These are phyloP conservation scores for Pichia sp. DNA, from an alignment of 1,139 yeast genomes.

Conservation along the genomic window DNA sequence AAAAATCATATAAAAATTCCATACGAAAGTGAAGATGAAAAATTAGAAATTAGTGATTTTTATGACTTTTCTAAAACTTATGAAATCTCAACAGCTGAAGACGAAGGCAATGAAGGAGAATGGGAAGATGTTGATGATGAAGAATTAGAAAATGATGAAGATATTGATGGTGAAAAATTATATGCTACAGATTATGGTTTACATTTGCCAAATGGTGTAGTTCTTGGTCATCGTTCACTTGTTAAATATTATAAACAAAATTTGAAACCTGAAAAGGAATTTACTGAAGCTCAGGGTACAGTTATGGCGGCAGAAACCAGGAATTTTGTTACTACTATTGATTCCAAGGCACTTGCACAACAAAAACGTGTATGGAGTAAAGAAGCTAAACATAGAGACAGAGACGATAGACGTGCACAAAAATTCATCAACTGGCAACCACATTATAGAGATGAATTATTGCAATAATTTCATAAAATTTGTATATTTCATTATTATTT, in stretches of 20 bases:
- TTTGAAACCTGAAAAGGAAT: slow-evolving; percentile 64
- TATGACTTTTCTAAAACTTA: slow-evolving; percentile 76
- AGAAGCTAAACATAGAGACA: slow-evolving; percentile 60
- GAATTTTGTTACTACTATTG: slow-evolving; percentile 52
- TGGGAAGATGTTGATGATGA: slow-evolving; percentile 35
- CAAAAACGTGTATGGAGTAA: slow-evolving; percentile 77
- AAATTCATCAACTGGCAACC: slow-evolving; percentile 84
- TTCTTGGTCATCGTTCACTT: slow-evolving; percentile 85
- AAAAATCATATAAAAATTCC: slow-evolving; percentile 89
- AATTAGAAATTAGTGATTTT: slow-evolving; percentile 70
- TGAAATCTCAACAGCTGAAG: slow-evolving; percentile 36
- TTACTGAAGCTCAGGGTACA: slow-evolving; percentile 89
- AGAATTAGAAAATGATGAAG: slow-evolving; percentile 35
- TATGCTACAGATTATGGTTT: slow-evolving; percentile 66
- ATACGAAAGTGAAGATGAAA: slow-evolving; percentile 77
- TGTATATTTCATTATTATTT: too few species aligned
- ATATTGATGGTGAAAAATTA: slow-evolving; percentile 37
- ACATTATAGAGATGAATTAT: slow-evolving; percentile 83
- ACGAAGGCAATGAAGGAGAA: slow-evolving; percentile 32
- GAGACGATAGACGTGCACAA: slow-evolving; percentile 70
- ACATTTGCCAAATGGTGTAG: slow-evolving; percentile 78
- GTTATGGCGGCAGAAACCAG: slow-evolving; percentile 89
- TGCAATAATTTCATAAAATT: too few species aligned
- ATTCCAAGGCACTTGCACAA: slow-evolving; percentile 45
- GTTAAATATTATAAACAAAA: slow-evolving; percentile 83